These are phyloP conservation scores for Ascochyta lentis DNA, from an alignment of 2,329 filamentous ascomycete species.

Conservation along the genomic window DNA sequence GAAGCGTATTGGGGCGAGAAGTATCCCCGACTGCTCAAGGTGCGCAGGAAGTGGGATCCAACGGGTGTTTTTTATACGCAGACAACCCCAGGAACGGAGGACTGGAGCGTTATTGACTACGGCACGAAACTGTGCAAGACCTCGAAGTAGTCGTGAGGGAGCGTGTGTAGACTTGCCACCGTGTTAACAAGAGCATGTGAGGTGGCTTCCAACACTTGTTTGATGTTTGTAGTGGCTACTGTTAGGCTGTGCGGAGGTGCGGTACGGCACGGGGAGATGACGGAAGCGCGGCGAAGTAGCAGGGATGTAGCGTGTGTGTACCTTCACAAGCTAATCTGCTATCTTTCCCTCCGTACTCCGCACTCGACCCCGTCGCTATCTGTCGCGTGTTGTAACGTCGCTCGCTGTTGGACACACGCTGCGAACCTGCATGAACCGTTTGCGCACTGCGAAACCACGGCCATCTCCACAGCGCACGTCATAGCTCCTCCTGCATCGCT, in stretches of 20 bases:
- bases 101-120: constrained; percentile 43
- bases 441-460: neutral
- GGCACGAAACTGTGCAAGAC: constrained; percentile 21
- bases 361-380: constrained; percentile 5
- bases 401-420: neutral
- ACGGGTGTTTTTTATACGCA: constrained; percentile 44
- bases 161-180: too few species aligned
- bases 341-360: neutral
- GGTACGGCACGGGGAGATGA: constrained; percentile 16
- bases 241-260: neutral
- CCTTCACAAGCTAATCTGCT: constrained; percentile 36
- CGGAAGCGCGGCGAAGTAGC: constrained; percentile 1
- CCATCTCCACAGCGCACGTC: constrained; percentile 3
- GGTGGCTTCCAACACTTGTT: too few species aligned
- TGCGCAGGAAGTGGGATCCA: constrained; percentile 45
- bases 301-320: constrained; percentile 20
- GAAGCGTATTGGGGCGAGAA: constrained; percentile 46
- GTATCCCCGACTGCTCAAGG: constrained; percentile 39
- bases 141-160: too few species aligned
- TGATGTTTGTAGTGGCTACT: too few species aligned
- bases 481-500: constrained; percentile 9
- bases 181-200: too few species aligned
- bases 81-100: constrained; percentile 45
- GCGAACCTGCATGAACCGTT: neutral
- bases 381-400: constrained; percentile 10